These are phyloP conservation scores for Excoecaria cochinchinensis DNA, from an alignment of 345 rosid species.

Conservation along the genomic window DNA sequence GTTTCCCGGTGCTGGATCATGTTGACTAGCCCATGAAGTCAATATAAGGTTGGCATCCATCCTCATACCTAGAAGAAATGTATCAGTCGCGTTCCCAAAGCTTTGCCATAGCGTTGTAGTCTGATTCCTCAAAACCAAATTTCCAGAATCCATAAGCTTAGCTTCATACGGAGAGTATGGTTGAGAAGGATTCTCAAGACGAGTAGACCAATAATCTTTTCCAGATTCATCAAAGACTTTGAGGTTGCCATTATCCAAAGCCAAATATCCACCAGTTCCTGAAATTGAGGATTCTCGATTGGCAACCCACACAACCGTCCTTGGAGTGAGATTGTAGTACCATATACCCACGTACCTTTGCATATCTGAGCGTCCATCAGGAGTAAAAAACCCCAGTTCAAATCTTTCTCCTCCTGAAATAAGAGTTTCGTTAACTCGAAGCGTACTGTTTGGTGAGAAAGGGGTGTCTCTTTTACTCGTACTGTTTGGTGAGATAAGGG, in stretches of 20 bases:
- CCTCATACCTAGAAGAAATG: constrained; percentile 21
- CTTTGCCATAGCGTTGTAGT: constrained; percentile 10
- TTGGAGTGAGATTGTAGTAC: constrained; percentile 13
- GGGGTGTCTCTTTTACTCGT: too few relatives aligned
- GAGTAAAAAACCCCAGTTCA: constrained; percentile 34
- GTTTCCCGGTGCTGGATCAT: constrained; percentile 62
- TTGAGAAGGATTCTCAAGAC: neutral
- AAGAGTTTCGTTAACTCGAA: constrained; percentile 16
- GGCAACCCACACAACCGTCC: constrained; percentile 25
- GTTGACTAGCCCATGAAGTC: constrained; percentile 51
- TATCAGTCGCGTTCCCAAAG: constrained; percentile 20
- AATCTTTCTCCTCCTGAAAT: constrained; percentile 30
- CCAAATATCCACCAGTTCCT: neutral
- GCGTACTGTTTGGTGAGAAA: too few relatives aligned
- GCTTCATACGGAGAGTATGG: neutral
- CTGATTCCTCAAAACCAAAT: constrained; percentile 30
- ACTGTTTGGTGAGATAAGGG: too few relatives aligned
- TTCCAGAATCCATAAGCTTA: constrained; percentile 44
- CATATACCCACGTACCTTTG: constrained; percentile 22
- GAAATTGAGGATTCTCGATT: constrained; percentile 15
- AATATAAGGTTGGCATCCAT: constrained; percentile 36
- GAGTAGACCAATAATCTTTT: neutral
- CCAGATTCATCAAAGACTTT: constrained; percentile 19
- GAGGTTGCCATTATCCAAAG: neutral
- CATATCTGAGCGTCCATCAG: constrained; percentile 6